Conservation (phyloP, 2,329 filamentous ascomycete genomes). For the Colletotrichum sp. region DNA sequence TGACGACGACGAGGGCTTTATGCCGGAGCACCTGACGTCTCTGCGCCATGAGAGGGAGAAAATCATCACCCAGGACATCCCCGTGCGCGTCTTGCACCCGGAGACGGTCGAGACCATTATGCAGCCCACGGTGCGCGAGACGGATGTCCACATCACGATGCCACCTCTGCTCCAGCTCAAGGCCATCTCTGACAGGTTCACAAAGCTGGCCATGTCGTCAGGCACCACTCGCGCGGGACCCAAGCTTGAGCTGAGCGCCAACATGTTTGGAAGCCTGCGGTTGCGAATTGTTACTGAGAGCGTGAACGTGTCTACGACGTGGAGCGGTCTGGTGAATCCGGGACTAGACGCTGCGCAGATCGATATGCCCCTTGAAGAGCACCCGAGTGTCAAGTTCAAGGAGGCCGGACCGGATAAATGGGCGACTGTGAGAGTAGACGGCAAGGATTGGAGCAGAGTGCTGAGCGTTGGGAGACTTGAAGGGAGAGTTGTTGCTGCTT, state of each 20-base stretch:
- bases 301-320: conserved; percentile 83
- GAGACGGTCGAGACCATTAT: conserved; percentile 89
- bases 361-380: conserved; percentile 72
- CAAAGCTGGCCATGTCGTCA: conserved; percentile 72
- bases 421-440: conserved; percentile 90
- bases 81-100: conserved; percentile 86
- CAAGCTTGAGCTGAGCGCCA: conserved; percentile 85
- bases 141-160: conserved; percentile 91
- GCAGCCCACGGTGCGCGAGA: conserved; percentile 87
- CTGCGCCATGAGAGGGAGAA: conserved; percentile 80
- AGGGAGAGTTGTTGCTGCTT: conserved; percentile 91
- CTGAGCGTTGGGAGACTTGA: conserved; percentile 89
- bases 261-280: conserved; percentile 89
- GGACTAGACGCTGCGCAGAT: conserved; percentile 81
- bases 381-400: conserved; percentile 81
- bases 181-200: conserved; percentile 93
- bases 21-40: conserved; percentile 56
- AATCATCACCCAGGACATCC: conserved; percentile 92
- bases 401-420: conserved; percentile 80
- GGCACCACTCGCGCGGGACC: conserved; percentile 43
- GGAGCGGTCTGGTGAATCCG: conserved; percentile 86
- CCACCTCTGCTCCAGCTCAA: conserved; percentile 89
- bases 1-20: conserved; percentile 48
- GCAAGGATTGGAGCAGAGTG: conserved; percentile 93
- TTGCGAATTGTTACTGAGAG: conserved; percentile 83